Conservation (phyloP, 2,329 filamentous ascomycete species). For the Venturia oleaginea region DNA sequence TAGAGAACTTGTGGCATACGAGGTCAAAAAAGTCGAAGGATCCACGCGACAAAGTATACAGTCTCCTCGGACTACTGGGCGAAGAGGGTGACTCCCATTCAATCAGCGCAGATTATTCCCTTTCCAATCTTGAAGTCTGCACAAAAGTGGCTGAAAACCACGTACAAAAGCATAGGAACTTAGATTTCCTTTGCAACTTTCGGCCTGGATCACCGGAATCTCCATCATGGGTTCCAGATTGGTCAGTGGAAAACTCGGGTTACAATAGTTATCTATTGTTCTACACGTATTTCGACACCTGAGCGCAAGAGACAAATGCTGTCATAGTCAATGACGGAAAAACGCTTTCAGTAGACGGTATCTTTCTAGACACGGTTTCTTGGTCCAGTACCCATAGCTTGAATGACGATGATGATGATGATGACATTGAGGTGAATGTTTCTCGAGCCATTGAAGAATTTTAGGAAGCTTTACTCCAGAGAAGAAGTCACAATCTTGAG, state of each 20-base stretch:
- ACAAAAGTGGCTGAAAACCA: not conserved
- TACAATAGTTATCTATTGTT: not conserved
- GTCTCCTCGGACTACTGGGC: not conserved
- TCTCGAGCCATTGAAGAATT: not conserved
- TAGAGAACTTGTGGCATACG: not conserved
- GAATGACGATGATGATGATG: not conserved
- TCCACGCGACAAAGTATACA: conserved; percentile 4
- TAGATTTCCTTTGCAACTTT: not conserved
- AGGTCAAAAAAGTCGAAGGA: not conserved
- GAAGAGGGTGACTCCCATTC: not conserved
- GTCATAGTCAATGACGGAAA: not conserved
- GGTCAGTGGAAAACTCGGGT: not conserved
- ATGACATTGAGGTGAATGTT: too few relatives aligned
- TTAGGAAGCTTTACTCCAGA: not conserved
- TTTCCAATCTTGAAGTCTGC: not conserved
- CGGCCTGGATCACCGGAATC: not conserved
- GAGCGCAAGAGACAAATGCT: not conserved
- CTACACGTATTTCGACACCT: not conserved
- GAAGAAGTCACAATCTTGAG: not conserved
- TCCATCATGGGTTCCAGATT: not conserved
- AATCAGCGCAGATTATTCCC: not conserved
- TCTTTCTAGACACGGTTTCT: not conserved
- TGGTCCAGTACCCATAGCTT: not conserved
- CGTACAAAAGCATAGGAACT: not conserved
- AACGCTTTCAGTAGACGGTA: not conserved